Conservation (phyloP, 2,329 filamentous ascomycete species). For the Fusarium robinianum region DNA sequence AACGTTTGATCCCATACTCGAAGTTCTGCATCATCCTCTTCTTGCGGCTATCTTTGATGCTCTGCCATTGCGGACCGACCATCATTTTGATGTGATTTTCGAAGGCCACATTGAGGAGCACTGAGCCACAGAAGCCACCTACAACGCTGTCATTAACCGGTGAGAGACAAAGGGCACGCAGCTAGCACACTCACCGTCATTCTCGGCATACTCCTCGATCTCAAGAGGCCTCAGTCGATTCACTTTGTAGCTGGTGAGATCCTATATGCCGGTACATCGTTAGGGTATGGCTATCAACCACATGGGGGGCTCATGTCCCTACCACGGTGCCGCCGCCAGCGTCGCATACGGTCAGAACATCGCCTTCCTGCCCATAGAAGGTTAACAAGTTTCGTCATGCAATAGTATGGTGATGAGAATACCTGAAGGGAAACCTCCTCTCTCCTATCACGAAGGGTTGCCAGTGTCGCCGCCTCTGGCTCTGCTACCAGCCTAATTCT, state of each 20-base stretch:
- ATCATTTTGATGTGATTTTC: not conserved
- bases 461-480: slow-evolving; percentile 2
- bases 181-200: not conserved
- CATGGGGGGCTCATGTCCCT: not conserved
- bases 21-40: not conserved
- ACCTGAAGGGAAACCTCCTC: not conserved
- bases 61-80: not conserved
- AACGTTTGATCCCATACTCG: not conserved
- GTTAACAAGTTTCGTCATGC: no score
- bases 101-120: not conserved
- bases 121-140: slow-evolving; percentile 3
- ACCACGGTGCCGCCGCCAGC: slow-evolving; percentile 4
- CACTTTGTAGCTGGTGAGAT: not conserved
- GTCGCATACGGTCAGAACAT: slow-evolving; percentile 1
- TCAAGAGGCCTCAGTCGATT: not conserved
- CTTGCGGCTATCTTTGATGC: not conserved
- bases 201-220: not conserved
- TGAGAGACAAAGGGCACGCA: not conserved
- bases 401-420: not conserved
- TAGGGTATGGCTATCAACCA: not conserved
- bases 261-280: not conserved
- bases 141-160: not conserved
- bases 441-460: not conserved
- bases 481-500: not conserved
- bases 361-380: no score